These are phyloP conservation scores for Cephaloascus fragrans DNA, from an alignment of 805 yeast species.

Conservation along the genomic window DNA sequence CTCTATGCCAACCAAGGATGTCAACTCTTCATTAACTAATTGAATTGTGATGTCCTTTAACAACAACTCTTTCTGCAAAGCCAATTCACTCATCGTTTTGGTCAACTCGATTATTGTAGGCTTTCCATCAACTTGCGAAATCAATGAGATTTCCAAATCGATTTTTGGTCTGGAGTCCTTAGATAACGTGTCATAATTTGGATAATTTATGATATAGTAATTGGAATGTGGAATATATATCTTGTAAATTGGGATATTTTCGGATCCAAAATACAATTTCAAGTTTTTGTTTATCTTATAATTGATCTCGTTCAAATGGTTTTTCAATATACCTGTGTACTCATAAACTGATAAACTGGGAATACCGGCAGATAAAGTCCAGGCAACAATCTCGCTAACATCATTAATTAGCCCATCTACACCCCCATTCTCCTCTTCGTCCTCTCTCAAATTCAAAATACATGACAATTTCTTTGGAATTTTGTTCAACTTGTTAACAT, in stretches of 20 bases:
- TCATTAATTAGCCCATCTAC: constrained; percentile 70
- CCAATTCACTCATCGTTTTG: constrained; percentile 72
- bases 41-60: constrained; percentile 64
- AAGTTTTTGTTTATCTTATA: constrained; percentile 49
- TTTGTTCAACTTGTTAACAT: constrained; percentile 62
- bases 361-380: constrained; percentile 89
- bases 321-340: constrained; percentile 57
- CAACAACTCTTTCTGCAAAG: constrained; percentile 48
- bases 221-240: constrained; percentile 64
- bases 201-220: constrained; percentile 29
- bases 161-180: constrained; percentile 15
- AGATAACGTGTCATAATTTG: constrained; percentile 14
- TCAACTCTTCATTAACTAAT: constrained; percentile 64
- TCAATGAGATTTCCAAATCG: constrained; percentile 54
- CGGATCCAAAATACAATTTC: constrained; percentile 64
- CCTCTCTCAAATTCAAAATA: constrained; percentile 62
- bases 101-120: constrained; percentile 85
- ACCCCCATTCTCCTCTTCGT: constrained; percentile 85
- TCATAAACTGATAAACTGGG: constrained; percentile 69
- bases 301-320: constrained; percentile 39
- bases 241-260: constrained; percentile 50
- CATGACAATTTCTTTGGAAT: constrained; percentile 72
- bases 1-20: constrained; percentile 76
- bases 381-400: constrained; percentile 67
- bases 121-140: constrained; percentile 78